Evolutionary conservation across 2,329 filamentous ascomycete genomes (phyloP), one percentile per base, ranked within the genome.

Genomic region (Alternaria hordeiaustralica): DNA sequence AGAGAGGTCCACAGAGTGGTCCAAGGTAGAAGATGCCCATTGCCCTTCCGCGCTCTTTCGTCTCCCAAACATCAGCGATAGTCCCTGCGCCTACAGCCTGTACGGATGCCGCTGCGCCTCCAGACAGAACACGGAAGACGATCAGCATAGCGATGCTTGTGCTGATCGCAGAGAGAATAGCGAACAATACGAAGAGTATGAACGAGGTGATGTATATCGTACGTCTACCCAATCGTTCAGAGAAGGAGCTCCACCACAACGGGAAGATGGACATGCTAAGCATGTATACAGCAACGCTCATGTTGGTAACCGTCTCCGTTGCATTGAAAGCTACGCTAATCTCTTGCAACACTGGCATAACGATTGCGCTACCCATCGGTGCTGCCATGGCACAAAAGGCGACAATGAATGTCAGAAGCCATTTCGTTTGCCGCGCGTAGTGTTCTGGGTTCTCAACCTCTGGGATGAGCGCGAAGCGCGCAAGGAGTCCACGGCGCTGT

Each of bases 291-390:
- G 79, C 78, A 15, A 81, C 79, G 33, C 68, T 75, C 72, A 82
- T 76, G 55, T 82, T 82, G n/a, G 79, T 73, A 4, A 80, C 68
- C 1, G 77, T 76, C 12, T 73, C 55, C 1, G 71, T 73, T 7
- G 79, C 69, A n/a, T 73, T 45, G 33, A 81, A 78, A 1, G 73
- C 73, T 11, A 64, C 62, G 4, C 73, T 68, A 12, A 82, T 79
- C 11, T 79, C 77, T 20, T 73, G 72, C 21, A 82, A 66, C 3
- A 76, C 76, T 7, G 80, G 93, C 71, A 95, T 90, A 61, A 97
- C 89, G 58, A 97, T 94, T 2, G 91, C 88, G 26, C 92, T 94
- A 1, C 94, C 94, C 82, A 97, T 88, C 0, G 94, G 94, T 1
- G 91, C 93, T 0, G 88, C 91, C 13, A 90, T 89, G 2, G 88